These are phyloP conservation scores for Lichtheimia ornata DNA, from an alignment of 371 early-diverging fungal species.

Conservation along the genomic window DNA sequence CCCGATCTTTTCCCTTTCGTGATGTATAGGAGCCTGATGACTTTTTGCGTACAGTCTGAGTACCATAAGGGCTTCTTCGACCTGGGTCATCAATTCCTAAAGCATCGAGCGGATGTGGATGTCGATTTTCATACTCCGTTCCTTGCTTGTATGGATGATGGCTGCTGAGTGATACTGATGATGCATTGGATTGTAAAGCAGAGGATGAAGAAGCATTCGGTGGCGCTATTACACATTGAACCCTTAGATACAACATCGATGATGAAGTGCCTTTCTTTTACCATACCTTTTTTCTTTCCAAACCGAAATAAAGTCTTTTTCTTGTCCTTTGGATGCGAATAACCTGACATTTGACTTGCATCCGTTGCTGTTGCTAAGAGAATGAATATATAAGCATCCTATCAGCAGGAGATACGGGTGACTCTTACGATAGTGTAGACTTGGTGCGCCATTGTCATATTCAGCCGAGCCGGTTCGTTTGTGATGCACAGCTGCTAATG, in stretches of 20 bases:
- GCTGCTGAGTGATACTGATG: slow-evolving; percentile 9
- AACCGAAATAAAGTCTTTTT: slow-evolving; percentile 36
- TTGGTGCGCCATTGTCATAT: not conserved
- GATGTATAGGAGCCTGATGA: slow-evolving; percentile 11
- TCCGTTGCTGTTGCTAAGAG: slow-evolving; percentile 8
- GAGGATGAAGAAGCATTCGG: slow-evolving; percentile 4
- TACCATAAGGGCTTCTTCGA: slow-evolving; percentile 3
- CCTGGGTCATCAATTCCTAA: slow-evolving; percentile 16
- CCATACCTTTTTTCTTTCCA: slow-evolving; percentile 39
- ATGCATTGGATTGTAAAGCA: slow-evolving; percentile 4
- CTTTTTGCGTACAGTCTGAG: slow-evolving; percentile 18
- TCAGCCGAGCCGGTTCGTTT: slow-evolving; percentile 9
- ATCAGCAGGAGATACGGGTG: not conserved
- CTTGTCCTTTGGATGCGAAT: slow-evolving; percentile 29
- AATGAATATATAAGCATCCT: not conserved
- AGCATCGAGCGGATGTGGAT: slow-evolving; percentile 13
- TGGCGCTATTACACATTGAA: slow-evolving; percentile 1
- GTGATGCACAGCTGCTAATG: not conserved
- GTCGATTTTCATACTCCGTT: slow-evolving; percentile 16
- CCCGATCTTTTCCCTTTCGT: slow-evolving; percentile 20
- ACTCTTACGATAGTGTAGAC: not conserved
- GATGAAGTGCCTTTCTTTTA: not conserved
- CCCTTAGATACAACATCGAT: not conserved
- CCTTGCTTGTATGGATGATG: slow-evolving; percentile 16
- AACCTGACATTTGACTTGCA: slow-evolving; percentile 16